Base-by-base conservation (phyloP, 2,329 filamentous ascomycete species). In the Phaeoacremonium minimum region DNA sequence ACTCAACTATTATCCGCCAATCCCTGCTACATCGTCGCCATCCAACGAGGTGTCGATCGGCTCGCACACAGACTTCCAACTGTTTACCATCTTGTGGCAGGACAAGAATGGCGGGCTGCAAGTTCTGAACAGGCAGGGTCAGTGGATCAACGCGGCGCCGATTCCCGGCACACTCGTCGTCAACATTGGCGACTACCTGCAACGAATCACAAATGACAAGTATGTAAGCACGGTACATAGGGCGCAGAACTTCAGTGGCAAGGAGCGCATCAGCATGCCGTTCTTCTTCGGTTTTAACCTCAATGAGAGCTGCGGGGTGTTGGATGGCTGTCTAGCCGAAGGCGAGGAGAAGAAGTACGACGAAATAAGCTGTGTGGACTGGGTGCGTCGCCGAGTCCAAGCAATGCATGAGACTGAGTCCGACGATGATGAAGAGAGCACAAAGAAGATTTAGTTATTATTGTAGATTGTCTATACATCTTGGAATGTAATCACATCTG, bases 61-160 rank as follows among this genome's bases (percentile, higher is more conserved):
- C 8, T 70, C 65, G 13, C 73, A 74, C 45, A 77, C 71, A 1
- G 74, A 75, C 47, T 68, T 73, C 33, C 69, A 73, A 32, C 57
- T 72, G 19, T 69, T 77, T 37, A 73, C 67, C 2, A 56, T 72
- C 5, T 53, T 73, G 4, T 59, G 65, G 44, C 68, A 72, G 39
- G 65, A 70, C 37, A 43, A 48, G 4, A 45, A 55, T 14, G 61
- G 63, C 5, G 69, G 65, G 0, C 52, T 74, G 9, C 56, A 73
- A 43, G 65, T 73, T 1, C 49, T 67, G 28, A 59, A 64, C 26
- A 49, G 48, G 0, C 38, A 60, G 42, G 44, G 58, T 11, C 43
- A 63, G 29, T 73, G 67, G 67, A 51, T 71, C 19, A 53, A 57
- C 7, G 65, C 66, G 0, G 43, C 46, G 4, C 64, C 67, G 3